Evolutionary conservation across 2,329 filamentous ascomycete species (phyloP), one percentile per base, ranked within the genome.

Genomic region (Fusarium sp.): DNA sequence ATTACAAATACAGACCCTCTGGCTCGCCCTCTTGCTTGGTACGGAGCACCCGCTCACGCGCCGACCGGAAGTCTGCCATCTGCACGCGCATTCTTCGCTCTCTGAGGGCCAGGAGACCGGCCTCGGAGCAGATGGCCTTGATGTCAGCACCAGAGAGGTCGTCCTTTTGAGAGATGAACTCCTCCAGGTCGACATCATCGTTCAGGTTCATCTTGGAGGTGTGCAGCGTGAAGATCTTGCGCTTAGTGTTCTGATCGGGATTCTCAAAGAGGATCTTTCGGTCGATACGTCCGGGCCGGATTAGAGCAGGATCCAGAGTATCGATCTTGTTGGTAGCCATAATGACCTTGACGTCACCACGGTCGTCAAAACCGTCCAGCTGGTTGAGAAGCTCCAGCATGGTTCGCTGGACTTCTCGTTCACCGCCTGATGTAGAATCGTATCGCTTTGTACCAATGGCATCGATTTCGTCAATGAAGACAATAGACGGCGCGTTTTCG

Each of bases 311-410:
- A 74, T 99, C 96, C 26, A 99, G 85, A 5, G 92, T 96, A 70
- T 99, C 96, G 69, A 99, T 99, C 87, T 99, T 99, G 88, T 99
- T 99, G 68, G 95, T 99, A 11, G 95, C 96, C 93, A 99, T 98
- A 77, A 99, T 94, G 61, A 99, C 95, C 83, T 99, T 99, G 79
- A 99, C 94, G 75, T 99, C 95, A 70, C 95, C 96, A 60, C 95
- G 91, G 78, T 99, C 96, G 75, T 99, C 95, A 80, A 99, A 99
- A 72, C 95, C 95, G 76, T 99, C 95, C 8, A 99, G 88, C 81
- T 99, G 95, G 79, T 99, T 99, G 38, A 99, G 88, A 51, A 99
- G 86, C 75, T 99, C 95, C 78, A 99, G 82, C 95, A 99, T 99
- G 44, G 95, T 99, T 77, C 95, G 89, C 81, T 99, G 95, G 35